Percentiles rank a stretch among this genome's conserved stretches.
Evolutionary conservation across 2,329 filamentous ascomycete species (phyloP).

Genomic region (Claviceps lovelessii): DNA sequence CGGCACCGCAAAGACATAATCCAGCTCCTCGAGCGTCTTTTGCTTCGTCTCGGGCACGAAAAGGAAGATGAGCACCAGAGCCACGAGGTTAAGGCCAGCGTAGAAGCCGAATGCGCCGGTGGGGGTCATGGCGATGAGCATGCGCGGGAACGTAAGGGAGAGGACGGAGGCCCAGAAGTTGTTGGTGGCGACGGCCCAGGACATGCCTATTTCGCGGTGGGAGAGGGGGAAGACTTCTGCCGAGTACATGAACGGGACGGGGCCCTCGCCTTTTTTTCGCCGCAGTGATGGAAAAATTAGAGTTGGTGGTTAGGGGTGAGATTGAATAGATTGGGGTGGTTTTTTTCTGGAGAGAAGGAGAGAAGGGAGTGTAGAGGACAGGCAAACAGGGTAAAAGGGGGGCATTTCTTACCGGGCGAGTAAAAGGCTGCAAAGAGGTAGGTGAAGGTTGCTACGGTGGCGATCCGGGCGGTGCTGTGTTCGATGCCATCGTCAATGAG

Average conservation of each 20-base stretch:
- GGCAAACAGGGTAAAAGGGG: no score
- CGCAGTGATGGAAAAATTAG: not conserved
- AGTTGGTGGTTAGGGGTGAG: not conserved
- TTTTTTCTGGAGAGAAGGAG: not conserved
- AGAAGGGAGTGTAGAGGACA: no score
- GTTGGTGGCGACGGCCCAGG: constrained; percentile 24
- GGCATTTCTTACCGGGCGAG: constrained; percentile 11
- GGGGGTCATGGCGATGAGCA: constrained; percentile 17
- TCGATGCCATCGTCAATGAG: constrained; percentile 10
- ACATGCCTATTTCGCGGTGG: constrained; percentile 25
- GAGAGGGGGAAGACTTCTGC: constrained; percentile 25
- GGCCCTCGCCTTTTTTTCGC: constrained; percentile 17
- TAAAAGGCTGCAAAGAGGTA: constrained; percentile 24
- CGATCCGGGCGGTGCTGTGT: constrained; percentile 12
- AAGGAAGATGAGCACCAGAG: constrained; percentile 32
- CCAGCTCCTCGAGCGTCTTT: constrained; percentile 34
- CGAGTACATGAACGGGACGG: constrained; percentile 24
- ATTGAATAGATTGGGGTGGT: not conserved
- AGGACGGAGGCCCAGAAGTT: constrained; percentile 14
- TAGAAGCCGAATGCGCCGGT: constrained; percentile 28
- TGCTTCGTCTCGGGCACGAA: constrained; percentile 38
- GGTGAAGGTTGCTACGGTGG: constrained; percentile 20
- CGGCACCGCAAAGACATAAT: constrained; percentile 32
- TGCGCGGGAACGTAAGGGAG: constrained; percentile 19
- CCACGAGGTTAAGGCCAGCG: constrained; percentile 31